Evolutionary conservation across 345 rosid species (phyloP).

Genomic region (Ricinus communis): DNA sequence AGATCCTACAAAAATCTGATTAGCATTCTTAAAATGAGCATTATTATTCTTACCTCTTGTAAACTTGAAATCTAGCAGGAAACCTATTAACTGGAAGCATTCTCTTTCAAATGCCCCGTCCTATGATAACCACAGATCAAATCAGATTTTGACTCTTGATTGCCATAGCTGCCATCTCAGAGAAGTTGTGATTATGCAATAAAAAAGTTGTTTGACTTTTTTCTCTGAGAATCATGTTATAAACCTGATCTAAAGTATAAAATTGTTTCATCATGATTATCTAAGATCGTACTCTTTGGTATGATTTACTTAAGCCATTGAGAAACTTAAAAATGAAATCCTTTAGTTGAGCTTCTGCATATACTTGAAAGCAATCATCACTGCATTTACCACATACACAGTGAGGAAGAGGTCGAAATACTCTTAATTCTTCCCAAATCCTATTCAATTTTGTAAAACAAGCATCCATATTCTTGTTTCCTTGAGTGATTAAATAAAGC

Average conservation of each 20-base stretch:
- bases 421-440: no score
- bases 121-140: background rate
- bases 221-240: no score
- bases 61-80: background rate
- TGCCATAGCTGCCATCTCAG: background rate
- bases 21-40: background rate
- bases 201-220: background rate
- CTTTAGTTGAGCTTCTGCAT: background rate
- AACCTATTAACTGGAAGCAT: background rate
- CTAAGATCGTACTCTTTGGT: no score
- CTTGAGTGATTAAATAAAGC: no score
- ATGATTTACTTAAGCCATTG: no score
- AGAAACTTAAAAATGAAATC: no score
- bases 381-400: background rate
- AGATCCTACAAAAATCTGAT: background rate
- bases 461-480: no score
- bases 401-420: no score
- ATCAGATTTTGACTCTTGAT: background rate
- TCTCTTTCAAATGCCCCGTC: background rate
- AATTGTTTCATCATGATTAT: background rate
- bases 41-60: background rate
- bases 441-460: no score
- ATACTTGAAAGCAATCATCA: background rate
- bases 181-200: background rate
- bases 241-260: background rate